Evolutionary conservation across 2,329 filamentous ascomycete genomes (phyloP).

Genomic region (Ilyonectria destructans): DNA sequence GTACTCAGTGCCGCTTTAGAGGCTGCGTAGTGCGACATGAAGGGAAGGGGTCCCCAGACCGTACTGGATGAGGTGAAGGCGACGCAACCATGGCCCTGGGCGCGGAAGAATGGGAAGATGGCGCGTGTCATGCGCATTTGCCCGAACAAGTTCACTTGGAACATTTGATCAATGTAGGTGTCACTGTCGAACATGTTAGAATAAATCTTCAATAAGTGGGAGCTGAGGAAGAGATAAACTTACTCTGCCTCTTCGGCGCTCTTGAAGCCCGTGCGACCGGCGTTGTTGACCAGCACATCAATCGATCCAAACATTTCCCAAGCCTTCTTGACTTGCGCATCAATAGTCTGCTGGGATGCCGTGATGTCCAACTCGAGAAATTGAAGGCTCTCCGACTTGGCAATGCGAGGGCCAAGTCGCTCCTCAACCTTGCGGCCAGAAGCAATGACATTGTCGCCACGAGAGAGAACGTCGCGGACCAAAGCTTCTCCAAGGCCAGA

Average conservation of each 20-base stretch:
- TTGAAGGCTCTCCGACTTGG: constrained; percentile 45
- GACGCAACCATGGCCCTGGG: constrained; percentile 44
- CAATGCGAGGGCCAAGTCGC: constrained; percentile 42
- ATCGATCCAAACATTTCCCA: constrained; percentile 53
- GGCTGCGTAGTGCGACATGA: constrained; percentile 52
- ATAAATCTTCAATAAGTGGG: background rate
- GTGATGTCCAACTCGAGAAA: constrained; percentile 55
- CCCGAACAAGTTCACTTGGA: constrained; percentile 51
- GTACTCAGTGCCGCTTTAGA: constrained; percentile 51
- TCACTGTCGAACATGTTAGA: constrained; percentile 37
- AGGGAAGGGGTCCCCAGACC: constrained; percentile 50
- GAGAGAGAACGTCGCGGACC: constrained; percentile 42
- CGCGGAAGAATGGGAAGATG: constrained; percentile 49
- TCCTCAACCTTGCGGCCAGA: constrained; percentile 49
- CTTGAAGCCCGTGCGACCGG: constrained; percentile 50
- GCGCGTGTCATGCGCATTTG: constrained; percentile 48
- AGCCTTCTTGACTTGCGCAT: constrained; percentile 44
- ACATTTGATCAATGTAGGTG: constrained; percentile 43
- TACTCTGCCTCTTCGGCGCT: constrained; percentile 54
- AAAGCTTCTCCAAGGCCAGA: constrained; percentile 52
- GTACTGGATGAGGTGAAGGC: constrained; percentile 52
- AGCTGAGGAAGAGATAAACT: constrained; percentile 15
- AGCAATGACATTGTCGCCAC: constrained; percentile 54
- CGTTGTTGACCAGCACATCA: constrained; percentile 56
- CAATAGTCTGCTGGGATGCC: constrained; percentile 33